A percentile compares a stretch with the other conserved stretches of the same genome.
Conservation (phyloP, 495 filamentous ascomycete species). For the Clohesyomyces aquaticus region DNA sequence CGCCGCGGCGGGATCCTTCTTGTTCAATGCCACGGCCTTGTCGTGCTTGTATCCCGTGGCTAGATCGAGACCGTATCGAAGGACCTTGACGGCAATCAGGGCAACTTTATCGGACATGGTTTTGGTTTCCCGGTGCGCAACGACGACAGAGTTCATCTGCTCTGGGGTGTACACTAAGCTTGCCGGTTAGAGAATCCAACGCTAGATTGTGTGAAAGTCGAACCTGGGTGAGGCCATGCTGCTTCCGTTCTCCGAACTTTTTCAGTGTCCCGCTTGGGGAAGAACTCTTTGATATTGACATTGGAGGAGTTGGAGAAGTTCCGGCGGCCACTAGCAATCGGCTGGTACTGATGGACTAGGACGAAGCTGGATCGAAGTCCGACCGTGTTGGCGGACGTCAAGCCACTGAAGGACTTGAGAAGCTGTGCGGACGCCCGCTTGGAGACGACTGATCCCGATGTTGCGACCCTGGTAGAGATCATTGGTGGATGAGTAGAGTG, state of each 20-base stretch:
- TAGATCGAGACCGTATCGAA: slow-evolving; percentile 69
- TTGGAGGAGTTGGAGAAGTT: slow-evolving; percentile 40
- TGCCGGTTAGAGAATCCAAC: slow-evolving; percentile 45
- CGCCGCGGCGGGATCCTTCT: slow-evolving; percentile 47
- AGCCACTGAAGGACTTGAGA: slow-evolving; percentile 42
- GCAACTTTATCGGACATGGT: slow-evolving; percentile 72
- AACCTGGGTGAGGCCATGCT: slow-evolving; percentile 65
- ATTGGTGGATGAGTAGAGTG: slow-evolving; percentile 3
- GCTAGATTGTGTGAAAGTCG: too few relatives aligned
- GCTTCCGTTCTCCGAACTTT: slow-evolving; percentile 51
- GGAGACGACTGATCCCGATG: slow-evolving; percentile 28
- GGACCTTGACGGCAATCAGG: slow-evolving; percentile 61
- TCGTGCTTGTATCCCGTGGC: slow-evolving; percentile 75
- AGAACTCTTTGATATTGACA: slow-evolving; percentile 47
- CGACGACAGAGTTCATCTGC: slow-evolving; percentile 64
- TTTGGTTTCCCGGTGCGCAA: slow-evolving; percentile 69
- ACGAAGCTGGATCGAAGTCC: slow-evolving; percentile 37
- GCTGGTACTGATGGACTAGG: slow-evolving; percentile 33
- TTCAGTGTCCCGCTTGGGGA: slow-evolving; percentile 45
- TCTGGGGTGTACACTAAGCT: slow-evolving; percentile 57
- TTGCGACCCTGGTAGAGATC: slow-evolving; percentile 32
- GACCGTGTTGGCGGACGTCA: slow-evolving; percentile 5
- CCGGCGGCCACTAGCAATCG: slow-evolving; percentile 13
- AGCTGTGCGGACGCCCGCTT: slow-evolving; percentile 43
- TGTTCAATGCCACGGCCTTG: slow-evolving; percentile 51